Base-by-base conservation (phyloP, 2,329 filamentous ascomycete species). In the Westerdykella ornata region DNA sequence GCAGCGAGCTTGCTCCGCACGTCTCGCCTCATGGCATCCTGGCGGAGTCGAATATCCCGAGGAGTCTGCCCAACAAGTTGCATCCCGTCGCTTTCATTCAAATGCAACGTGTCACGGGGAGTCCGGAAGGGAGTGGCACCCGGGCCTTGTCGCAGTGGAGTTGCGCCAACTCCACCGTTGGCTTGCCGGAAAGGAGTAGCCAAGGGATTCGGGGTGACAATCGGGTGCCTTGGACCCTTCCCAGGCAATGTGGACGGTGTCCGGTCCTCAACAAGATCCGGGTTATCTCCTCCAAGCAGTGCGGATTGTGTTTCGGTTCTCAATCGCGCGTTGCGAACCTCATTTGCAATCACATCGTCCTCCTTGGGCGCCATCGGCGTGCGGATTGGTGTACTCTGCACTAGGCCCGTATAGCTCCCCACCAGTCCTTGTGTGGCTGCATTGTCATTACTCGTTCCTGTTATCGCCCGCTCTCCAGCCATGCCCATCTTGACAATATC, bases 401-500 rank as follows among this genome's bases (percentile, higher is more conserved):
- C 84, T 39, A 95, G 78, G 30, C 79, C 81, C 13, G 84, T 80
- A 65, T 98, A 98, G 53, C 88, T 86, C 51, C 87, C 88, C 43
- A 97, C 78, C 35, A 98, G 73, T 4, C 89, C 88, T 51, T 85
- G 80, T 0, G 89, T 94, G 39, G 86, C 81, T 59, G 88, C 81
- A 49, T 89, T 94, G 45, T 95, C 88, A 62, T 85, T 85, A 39
- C 81, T 80, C 34, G 79, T 78, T 4, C 86, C 87, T 62, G 85
- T 73, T 56, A 82, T 88, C 33, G 92, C 92, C 38, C 84, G 82
- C 59, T 96, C 88, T 29, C 90, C 92, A 45, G 88, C 80, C 77
- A 94, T 85, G 34, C 92, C 90, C 88, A 97, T 94, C 72, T 98
- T 98, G 50, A 98, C 88, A 58, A 98, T 97, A 52, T 96, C 89